These are phyloP conservation scores for Blastosporella zonata DNA, from an alignment of 1,284 basidiomycete species.

Conservation along the genomic window DNA sequence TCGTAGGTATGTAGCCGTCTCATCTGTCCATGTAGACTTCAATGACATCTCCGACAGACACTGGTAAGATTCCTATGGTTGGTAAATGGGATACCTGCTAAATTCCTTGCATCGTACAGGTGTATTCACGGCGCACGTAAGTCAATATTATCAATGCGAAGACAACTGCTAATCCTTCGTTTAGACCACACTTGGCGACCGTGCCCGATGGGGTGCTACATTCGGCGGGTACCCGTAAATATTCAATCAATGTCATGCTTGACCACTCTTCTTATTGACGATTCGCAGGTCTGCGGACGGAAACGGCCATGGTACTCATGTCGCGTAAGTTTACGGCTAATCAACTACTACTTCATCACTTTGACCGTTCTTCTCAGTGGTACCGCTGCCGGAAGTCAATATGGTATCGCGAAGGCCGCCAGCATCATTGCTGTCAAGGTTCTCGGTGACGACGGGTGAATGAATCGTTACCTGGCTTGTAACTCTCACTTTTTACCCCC, in stretches of 20 bases:
- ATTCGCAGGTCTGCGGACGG: slow-evolving; percentile 51
- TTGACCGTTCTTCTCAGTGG: background rate
- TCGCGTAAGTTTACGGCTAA: background rate
- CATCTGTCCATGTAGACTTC: background rate
- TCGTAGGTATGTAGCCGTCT: slow-evolving; percentile 9
- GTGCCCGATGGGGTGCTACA: slow-evolving; percentile 68
- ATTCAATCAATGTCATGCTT: background rate
- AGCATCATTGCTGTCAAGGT: slow-evolving; percentile 23
- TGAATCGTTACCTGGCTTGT: background rate
- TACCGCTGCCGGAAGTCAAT: slow-evolving; percentile 5
- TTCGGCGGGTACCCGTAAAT: slow-evolving; percentile 26
- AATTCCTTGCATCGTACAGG: slow-evolving; percentile 6
- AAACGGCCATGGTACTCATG: slow-evolving; percentile 42
- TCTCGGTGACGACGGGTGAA: slow-evolving; percentile 18
- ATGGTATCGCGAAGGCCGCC: slow-evolving; percentile 20
- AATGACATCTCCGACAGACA: slow-evolving; percentile 5
- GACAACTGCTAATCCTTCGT: background rate
- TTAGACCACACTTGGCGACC: slow-evolving; percentile 61
- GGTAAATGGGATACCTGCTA: too few species aligned
- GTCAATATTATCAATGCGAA: background rate
- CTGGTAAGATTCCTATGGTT: background rate
- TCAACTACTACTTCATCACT: background rate
- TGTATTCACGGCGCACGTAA: slow-evolving; percentile 9
- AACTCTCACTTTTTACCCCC: background rate
- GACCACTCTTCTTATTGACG: background rate